Base-by-base conservation (phyloP, 2,329 filamentous ascomycete species). In the Fusarium bactridioides region DNA sequence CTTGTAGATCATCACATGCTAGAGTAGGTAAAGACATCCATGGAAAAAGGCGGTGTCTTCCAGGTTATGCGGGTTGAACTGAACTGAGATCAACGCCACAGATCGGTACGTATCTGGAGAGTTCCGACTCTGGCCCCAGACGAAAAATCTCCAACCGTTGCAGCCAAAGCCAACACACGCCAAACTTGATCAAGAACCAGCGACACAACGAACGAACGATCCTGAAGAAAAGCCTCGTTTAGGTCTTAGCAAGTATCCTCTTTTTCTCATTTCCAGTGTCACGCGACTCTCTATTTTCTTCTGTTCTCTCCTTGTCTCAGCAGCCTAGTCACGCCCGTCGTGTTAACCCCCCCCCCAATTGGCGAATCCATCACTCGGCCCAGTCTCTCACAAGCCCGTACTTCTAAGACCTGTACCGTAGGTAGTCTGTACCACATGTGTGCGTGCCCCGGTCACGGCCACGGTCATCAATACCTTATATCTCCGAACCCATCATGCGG, bases 401-500 rank as follows among this genome's bases (percentile, higher is more conserved):
- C 50, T 38, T 38, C 19, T 10, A 53, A 53, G 50, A 29, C 59
- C 48, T 60, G 62, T 63, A 71, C 48, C 31, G n/a, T 51, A 35
- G 29, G 47, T 27, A 51, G 47, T 10, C 50, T 51, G 57, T 60
- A 62, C 61, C 60, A 67, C 62, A 76, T 76, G 74, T 69, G 71
- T 73, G 71, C 68, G 68, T 75, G 73, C 73, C 69, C 69, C 65
- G 61, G 74, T 72, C 69, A 56, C 74, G 60, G 73, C 71, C 65
- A 69, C 65, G 64, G 74, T 72, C 66, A 56, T 74, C 64, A 59
- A 66, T 60, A 71, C 68, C 58, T 70, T 75, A 74, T 73, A 74
- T 75, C 61, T 70, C 76, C 71, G 63, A 70, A 74, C 63, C 76
- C 82, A 85, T 80, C 77, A 90, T 90, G 89, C 86, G 84, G 88